A percentile compares a stretch with the other conserved stretches of the same genome.
Evolutionary conservation across 805 yeast species (phyloP).

Genomic region (Ogataea pilisensis): DNA sequence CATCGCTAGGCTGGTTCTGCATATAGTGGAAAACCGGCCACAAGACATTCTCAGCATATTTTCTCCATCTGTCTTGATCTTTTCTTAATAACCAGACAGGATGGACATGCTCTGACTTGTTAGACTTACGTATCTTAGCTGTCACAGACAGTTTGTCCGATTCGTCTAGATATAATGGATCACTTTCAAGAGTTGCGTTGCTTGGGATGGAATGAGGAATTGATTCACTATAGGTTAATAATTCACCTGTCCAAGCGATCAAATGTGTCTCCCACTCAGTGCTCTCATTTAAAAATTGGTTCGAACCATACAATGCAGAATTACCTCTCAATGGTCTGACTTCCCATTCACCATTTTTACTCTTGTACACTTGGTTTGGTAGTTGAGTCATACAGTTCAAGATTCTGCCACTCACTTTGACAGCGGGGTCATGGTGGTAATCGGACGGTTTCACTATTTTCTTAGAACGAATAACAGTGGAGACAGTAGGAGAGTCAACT

Average conservation of each 20-base stretch:
- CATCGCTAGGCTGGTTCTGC: conserved; percentile 68
- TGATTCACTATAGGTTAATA: conserved; percentile 33
- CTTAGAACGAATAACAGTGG: too few relatives aligned
- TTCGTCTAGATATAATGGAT: conserved; percentile 56
- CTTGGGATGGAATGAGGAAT: conserved; percentile 24
- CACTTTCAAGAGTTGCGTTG: conserved; percentile 38
- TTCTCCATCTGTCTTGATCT: conserved; percentile 81
- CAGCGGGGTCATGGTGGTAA: conserved; percentile 21
- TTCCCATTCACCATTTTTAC: conserved; percentile 45
- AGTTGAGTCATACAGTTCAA: conserved; percentile 63
- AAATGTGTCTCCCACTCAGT: conserved; percentile 84
- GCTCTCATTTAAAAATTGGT: conserved; percentile 55
- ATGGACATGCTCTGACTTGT: conserved; percentile 52
- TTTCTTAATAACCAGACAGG: conserved; percentile 87
- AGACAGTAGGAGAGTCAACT: too few relatives aligned
- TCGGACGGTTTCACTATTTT: conserved; percentile 13
- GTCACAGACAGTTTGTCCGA: conserved; percentile 53
- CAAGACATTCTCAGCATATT: conserved; percentile 80
- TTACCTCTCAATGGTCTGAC: conserved; percentile 72
- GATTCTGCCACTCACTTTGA: conserved; percentile 58
- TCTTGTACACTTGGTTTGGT: conserved; percentile 55
- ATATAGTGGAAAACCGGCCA: conserved; percentile 98
- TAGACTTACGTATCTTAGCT: conserved; percentile 40
- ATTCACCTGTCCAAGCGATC: conserved; percentile 95
- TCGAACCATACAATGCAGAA: conserved; percentile 77